Base-by-base conservation (phyloP, 331 rosid genomes). In the Phaseolus coccineus region DNA sequence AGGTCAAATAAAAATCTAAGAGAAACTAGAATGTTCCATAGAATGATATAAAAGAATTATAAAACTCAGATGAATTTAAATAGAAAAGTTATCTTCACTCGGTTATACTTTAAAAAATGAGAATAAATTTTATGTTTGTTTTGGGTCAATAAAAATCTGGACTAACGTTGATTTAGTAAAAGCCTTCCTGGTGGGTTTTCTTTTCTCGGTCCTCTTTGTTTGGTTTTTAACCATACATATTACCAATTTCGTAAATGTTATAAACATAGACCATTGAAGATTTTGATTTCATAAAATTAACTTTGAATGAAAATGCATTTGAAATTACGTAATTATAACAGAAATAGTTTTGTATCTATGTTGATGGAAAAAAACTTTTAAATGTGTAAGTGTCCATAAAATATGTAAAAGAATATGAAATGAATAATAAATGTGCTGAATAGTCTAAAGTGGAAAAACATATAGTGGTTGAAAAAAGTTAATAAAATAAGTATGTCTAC, bases 1-100 rank as follows among this genome's bases (percentile, higher is more conserved):
- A 27, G 71, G 80, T 81, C 80, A 81, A 65, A 35, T 22, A 57
- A 74, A 71, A 58, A 19, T 71, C 13, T 40, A 10, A 51, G 57
- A 5, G 47, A 24, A 15, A 69, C 22, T 11, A 65, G 48, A 25
- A 71, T 9, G 24, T 52, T n/a, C 16, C 30, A 40, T 71, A 4
- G 65, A 68, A 15, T 44, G 72, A 50, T 25, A 28, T 39, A 39
- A 40, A 7, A 55, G 28, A 53, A 28, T 46, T 3, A 12, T 44
- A 42, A 40, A n/a, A 8, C 13, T 61, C 6, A 6, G 37, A 12
- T 30, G 68, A 63, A 39, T 10, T 67, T 33, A 67, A 67, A 42
- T 24, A 42, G 10, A 33, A 11, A 66, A 67, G 12, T 19, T 19
- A 22, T 42, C 19, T 40, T 11, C 35, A 67, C 72, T 42, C 11